phyloP scores from a whole-genome alignment of 75 land plant species.

The Ceratopteris richardii region DNA sequence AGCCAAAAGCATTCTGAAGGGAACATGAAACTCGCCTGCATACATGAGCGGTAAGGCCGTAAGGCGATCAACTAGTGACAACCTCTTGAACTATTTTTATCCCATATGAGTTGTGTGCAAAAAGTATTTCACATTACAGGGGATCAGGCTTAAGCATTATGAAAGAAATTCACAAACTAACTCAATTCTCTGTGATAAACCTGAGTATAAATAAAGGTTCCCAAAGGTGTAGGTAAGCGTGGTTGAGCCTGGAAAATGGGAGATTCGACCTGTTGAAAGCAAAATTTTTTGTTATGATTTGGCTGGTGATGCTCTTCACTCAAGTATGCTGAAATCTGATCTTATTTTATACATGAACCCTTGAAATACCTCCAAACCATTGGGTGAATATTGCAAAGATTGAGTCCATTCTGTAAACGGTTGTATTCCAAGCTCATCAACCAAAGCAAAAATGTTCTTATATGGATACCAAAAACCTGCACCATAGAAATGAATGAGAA shows the following conservation, averaged over 20 bases:
- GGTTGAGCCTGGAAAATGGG: slow-evolving; percentile 67
- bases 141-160: neutral
- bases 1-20: neutral
- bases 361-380: slow-evolving; percentile 64
- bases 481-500: too few species aligned
- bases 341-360: neutral
- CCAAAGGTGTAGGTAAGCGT: slow-evolving; percentile 73
- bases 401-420: slow-evolving; percentile 77
- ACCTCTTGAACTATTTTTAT: slow-evolving; percentile 38
- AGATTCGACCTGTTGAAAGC: slow-evolving; percentile 62
- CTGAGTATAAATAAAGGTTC: slow-evolving; percentile 65
- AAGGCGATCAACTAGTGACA: slow-evolving; percentile 61
- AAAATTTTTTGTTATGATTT: neutral
- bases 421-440: slow-evolving; percentile 63
- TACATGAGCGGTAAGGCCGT: slow-evolving; percentile 65
- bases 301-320: too few species aligned
- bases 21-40: slow-evolving; percentile 48
- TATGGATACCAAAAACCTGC: slow-evolving; percentile 85
- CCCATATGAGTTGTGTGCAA: neutral
- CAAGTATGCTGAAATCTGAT: too few species aligned
- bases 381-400: slow-evolving; percentile 63
- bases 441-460: slow-evolving; percentile 60
- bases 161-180: neutral
- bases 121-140: neutral
- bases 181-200: slow-evolving; percentile 13